Conservation (phyloP, 1,139 yeast species). For the Hansenula anomala region DNA sequence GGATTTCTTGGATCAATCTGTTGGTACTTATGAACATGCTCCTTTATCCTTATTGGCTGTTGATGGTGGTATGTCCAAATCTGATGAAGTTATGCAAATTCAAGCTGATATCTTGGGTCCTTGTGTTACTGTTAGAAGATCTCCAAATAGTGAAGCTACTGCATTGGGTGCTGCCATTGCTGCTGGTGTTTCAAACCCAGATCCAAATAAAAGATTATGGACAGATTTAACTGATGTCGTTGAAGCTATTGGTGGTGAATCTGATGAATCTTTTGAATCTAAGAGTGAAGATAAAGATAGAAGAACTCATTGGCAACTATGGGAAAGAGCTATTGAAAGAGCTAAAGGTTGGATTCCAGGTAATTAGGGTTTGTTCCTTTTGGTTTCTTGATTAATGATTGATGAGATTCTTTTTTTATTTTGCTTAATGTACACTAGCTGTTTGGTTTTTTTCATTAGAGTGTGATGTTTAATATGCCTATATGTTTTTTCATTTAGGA, state of each 20-base stretch:
- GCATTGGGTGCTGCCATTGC: slow-evolving; percentile 97
- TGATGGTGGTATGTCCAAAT: slow-evolving; percentile 95
- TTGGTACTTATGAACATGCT: slow-evolving; percentile 30
- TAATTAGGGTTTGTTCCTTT: too few relatives aligned
- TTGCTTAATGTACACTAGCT: too few relatives aligned
- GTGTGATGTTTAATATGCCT: too few relatives aligned
- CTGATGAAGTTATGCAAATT: slow-evolving; percentile 89
- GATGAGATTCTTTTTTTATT: too few relatives aligned
- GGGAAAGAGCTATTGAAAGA: slow-evolving; percentile 80
- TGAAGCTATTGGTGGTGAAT: slow-evolving; percentile 29
- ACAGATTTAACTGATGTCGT: slow-evolving; percentile 62
- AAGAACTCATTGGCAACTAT: slow-evolving; percentile 50
- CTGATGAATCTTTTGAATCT: slow-evolving; percentile 50
- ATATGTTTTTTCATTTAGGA: too few relatives aligned
- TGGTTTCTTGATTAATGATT: too few relatives aligned
- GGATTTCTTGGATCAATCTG: slow-evolving; percentile 36
- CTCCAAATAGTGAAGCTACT: slow-evolving; percentile 84
- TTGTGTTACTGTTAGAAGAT: slow-evolving; percentile 78
- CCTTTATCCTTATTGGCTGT: slow-evolving; percentile 64
- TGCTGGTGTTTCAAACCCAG: slow-evolving; percentile 71
- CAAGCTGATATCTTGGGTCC: slow-evolving; percentile 89
- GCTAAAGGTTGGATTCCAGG: slow-evolving; percentile 62
- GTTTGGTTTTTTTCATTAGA: too few relatives aligned
- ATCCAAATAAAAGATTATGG: slow-evolving; percentile 62
- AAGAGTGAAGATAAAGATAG: slow-evolving; percentile 12